Evolutionary conservation across 805 yeast genomes (phyloP).

Genomic region (Pichia ethanolica): DNA sequence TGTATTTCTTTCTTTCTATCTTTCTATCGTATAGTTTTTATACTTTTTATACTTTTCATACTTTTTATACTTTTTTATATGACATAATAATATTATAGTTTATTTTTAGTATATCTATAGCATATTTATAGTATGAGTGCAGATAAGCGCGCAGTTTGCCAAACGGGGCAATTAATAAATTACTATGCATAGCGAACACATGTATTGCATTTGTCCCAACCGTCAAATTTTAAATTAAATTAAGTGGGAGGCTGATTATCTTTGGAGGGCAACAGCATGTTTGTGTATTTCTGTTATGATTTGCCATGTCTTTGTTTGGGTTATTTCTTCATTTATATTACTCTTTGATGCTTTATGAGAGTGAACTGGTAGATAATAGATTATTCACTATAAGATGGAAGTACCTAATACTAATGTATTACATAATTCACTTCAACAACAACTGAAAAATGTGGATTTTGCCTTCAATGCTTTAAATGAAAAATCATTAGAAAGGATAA

Average conservation of each 20-base stretch:
- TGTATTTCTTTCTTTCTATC: background rate
- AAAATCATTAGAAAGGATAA: background rate
- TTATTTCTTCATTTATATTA: too few species aligned
- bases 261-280: too few species aligned
- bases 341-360: background rate
- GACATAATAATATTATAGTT: background rate
- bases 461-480: conserved; percentile 4
- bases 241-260: too few species aligned
- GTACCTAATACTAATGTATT: conserved; percentile 3
- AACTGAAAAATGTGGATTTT: background rate
- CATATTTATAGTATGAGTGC: background rate
- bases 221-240: too few species aligned
- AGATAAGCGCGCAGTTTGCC: conserved; percentile 1
- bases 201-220: too few species aligned
- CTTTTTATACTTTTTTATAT: too few species aligned
- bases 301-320: too few species aligned
- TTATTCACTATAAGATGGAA: background rate
- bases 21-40: too few species aligned
- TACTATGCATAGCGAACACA: too few species aligned
- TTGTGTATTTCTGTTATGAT: too few species aligned
- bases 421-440: conserved; percentile 1
- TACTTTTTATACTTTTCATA: too few species aligned
- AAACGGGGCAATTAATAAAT: background rate
- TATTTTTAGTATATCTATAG: too few species aligned
- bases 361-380: background rate